Evolutionary conservation across 352 stramenopile genomes (phyloP), one percentile per base, ranked within the genome.

Genomic region (Globisporangium rhizosaccharum): DNA sequence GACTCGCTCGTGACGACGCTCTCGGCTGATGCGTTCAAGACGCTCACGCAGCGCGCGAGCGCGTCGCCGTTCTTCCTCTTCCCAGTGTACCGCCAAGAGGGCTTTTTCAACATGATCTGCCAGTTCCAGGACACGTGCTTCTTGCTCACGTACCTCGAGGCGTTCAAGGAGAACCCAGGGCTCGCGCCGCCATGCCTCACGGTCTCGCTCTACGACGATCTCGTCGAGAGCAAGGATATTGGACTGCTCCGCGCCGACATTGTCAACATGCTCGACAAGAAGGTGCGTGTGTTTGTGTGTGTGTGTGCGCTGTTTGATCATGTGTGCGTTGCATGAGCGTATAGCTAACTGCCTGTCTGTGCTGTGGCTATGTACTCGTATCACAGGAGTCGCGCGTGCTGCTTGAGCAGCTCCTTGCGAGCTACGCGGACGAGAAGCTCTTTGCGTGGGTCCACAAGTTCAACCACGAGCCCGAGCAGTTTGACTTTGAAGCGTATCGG

Each of bases 41-140:
- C 54, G 10, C 59, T 94, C 7, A 69, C 78, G 47, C 61, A 73
- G 50, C 82, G 85, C 23, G 82, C 80, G 0, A 66, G 70, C 28
- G 57, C 64, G 6, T 81, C 82, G 20, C 83, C 84, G 2, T 92
- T 79, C 65, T 93, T 92, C 54, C 66, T 96, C 37, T 83, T 94
- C 50, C 87, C 87, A 3, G 87, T 96, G 52, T 90, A 90, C 48
- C 86, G 85, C 56, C 73, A 94, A 57, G 76, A 82, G 0, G 86
- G 86, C 2, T 94, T 88, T 57, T 94, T 96, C 74, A 94, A 90
- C 59, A 88, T 96, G 79, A 54, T 96, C 55, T 91, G 79, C 52
- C 87, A 96, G 68, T 94, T 92, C 72, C 87, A 94, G 70, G 83
- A 92, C 63, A 92, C 84, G 63, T 93, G 85, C 67, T 94, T 94